Evolutionary conservation across 306 rosid species (phyloP).

Genomic region (Ziziphus jujuba): DNA sequence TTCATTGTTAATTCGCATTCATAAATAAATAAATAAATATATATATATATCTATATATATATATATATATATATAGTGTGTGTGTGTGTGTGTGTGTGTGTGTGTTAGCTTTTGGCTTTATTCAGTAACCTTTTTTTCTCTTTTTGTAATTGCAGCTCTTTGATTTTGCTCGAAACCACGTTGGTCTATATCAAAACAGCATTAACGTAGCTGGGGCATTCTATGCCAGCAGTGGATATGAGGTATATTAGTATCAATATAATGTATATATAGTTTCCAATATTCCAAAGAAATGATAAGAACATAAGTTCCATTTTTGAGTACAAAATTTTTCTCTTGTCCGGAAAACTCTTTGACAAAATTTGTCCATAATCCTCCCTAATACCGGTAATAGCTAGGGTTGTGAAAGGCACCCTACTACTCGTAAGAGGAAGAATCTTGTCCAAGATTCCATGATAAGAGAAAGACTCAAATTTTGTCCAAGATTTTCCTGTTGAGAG

Average conservation of each 20-base stretch:
- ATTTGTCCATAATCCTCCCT: too few species aligned
- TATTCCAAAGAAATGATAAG: too few species aligned
- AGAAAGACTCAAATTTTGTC: neutral
- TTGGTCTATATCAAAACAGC: conserved; percentile 44
- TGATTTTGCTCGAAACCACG: conserved; percentile 39
- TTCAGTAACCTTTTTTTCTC: neutral
- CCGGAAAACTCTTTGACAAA: too few species aligned
- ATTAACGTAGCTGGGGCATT: conserved; percentile 20
- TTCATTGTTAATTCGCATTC: too few species aligned
- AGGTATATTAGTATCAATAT: conserved; percentile 33
- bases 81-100: too few species aligned
- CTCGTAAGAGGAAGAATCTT: neutral
- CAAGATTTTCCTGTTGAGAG: too few species aligned
- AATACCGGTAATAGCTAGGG: neutral
- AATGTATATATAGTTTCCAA: too few species aligned
- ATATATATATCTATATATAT: too few species aligned
- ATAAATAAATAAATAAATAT: too few species aligned
- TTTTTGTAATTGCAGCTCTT: conserved; percentile 34
- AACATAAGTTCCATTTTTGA: too few species aligned
- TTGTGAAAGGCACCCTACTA: neutral
- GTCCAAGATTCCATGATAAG: neutral
- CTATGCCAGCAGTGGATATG: conserved; percentile 60
- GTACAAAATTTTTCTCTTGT: too few species aligned
- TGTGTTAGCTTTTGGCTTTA: neutral
- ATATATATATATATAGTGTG: too few species aligned